These are phyloP conservation scores for Trichoderma endophyticum DNA, from an alignment of 2,329 filamentous ascomycete species.

Conservation along the genomic window DNA sequence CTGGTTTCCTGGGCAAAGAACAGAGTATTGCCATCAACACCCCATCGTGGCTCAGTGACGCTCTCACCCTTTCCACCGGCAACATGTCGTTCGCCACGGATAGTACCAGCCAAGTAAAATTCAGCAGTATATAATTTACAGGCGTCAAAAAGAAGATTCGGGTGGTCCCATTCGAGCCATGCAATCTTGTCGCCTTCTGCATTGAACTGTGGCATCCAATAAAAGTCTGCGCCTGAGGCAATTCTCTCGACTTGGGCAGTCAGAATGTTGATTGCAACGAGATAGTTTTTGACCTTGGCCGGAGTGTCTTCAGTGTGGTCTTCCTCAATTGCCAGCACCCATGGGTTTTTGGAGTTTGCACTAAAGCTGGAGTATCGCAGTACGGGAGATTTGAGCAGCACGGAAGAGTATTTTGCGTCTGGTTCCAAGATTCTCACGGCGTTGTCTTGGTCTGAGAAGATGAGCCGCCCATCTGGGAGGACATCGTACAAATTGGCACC, in stretches of 20 bases:
- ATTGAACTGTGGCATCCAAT: conserved; percentile 48
- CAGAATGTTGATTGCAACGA: conserved; percentile 39
- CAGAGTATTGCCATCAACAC: conserved; percentile 40
- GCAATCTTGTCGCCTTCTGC: conserved; percentile 43
- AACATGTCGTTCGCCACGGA: conserved; percentile 35
- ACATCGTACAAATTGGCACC: conserved; percentile 46
- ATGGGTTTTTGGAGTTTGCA: conserved; percentile 36
- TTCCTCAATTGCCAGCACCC: conserved; percentile 52
- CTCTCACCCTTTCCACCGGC: conserved; percentile 43
- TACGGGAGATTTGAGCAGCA: conserved; percentile 32
- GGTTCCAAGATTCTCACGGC: conserved; percentile 44
- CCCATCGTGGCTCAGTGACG: conserved; percentile 50
- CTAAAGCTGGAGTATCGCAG: conserved; percentile 48
- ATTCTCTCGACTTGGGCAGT: conserved; percentile 42
- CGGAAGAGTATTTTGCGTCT: conserved; percentile 31
- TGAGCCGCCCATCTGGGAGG: conserved; percentile 38
- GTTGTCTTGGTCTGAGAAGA: conserved; percentile 46
- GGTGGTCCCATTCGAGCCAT: conserved; percentile 57
- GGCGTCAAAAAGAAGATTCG: conserved; percentile 50
- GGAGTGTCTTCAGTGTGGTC: conserved; percentile 42
- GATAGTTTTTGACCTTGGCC: conserved; percentile 34
- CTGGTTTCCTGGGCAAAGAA: conserved; percentile 47
- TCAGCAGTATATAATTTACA: conserved; percentile 43
- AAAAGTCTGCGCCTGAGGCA: conserved; percentile 49
- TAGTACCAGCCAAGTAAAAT: conserved; percentile 35